Conservation (phyloP, 2,329 filamentous ascomycete genomes). For the Trichoderma koningii region DNA sequence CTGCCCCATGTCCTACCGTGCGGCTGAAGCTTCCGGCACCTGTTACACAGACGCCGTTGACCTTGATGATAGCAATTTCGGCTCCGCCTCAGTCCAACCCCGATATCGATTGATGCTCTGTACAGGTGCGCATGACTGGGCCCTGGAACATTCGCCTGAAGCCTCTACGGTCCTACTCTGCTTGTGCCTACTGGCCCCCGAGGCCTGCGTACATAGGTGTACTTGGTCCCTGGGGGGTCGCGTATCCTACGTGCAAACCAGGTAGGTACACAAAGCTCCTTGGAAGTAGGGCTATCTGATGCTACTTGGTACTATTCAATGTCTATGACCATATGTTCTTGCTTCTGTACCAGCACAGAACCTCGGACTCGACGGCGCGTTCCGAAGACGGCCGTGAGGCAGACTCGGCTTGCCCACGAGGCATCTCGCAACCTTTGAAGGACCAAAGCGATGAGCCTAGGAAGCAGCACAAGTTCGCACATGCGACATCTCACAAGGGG, state of each 20-base stretch:
- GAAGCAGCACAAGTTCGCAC: not conserved
- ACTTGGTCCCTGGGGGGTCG: not conserved
- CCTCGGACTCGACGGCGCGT: conserved; percentile 23
- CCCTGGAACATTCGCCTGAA: conserved; percentile 17
- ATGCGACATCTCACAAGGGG: conserved; percentile 1
- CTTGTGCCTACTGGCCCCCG: not conserved
- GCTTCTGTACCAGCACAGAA: not conserved
- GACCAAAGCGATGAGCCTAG: not conserved
- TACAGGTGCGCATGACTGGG: not conserved
- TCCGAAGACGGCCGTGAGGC: conserved; percentile 22
- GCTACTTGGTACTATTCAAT: not conserved
- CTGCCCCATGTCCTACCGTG: conserved; percentile 19
- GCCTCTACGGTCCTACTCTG: not conserved
- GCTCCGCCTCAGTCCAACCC: conserved; percentile 5
- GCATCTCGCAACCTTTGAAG: not conserved
- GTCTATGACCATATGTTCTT: not conserved
- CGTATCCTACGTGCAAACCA: not conserved
- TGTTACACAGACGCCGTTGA: conserved; percentile 1
- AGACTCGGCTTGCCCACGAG: conserved; percentile 10
- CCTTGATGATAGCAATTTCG: not conserved
- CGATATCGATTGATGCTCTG: not conserved
- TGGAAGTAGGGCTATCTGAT: no score
- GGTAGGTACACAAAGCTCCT: no score
- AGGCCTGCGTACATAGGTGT: not conserved
- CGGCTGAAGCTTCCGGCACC: conserved; percentile 11